A percentile compares a stretch with the other conserved stretches of the same genome.
Conservation (phyloP, 129 eudicot species). For the Artemisia argyi region DNA sequence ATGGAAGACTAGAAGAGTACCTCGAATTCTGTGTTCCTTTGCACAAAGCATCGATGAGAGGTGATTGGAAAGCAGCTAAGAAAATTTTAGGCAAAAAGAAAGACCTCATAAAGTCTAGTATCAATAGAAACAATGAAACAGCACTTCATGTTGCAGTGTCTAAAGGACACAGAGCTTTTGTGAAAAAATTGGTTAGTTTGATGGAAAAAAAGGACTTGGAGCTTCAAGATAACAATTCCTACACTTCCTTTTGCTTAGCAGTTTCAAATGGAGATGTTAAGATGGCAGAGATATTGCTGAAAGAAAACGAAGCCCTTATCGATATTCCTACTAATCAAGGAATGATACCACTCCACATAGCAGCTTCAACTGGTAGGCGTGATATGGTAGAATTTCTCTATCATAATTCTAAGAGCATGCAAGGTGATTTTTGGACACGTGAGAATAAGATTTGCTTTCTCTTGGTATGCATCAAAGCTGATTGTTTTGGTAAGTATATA, state of each 20-base stretch:
- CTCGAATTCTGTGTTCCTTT: neutral
- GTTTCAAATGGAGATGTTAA: neutral
- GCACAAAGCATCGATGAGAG: neutral
- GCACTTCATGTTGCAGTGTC: slow-evolving; percentile 9
- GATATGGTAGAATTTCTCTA: neutral
- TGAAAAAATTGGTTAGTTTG: neutral
- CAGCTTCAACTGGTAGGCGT: neutral
- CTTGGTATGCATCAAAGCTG: neutral
- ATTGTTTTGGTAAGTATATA: neutral
- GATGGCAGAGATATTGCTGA: neutral
- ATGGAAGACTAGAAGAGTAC: neutral
- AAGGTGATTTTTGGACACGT: neutral
- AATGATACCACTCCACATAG: neutral
- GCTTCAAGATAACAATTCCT: neutral
- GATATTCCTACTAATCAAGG: neutral
- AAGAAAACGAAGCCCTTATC: neutral
- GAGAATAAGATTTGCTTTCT: neutral
- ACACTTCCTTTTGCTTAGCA: neutral
- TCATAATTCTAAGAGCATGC: neutral
- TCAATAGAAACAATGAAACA: neutral
- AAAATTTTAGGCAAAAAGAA: neutral
- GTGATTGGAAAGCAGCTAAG: neutral
- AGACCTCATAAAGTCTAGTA: neutral
- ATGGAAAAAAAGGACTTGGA: neutral
- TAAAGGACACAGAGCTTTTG: neutral